These are phyloP conservation scores for California macrophylla DNA, from an alignment of 441 rosid genomes.

Conservation along the genomic window DNA sequence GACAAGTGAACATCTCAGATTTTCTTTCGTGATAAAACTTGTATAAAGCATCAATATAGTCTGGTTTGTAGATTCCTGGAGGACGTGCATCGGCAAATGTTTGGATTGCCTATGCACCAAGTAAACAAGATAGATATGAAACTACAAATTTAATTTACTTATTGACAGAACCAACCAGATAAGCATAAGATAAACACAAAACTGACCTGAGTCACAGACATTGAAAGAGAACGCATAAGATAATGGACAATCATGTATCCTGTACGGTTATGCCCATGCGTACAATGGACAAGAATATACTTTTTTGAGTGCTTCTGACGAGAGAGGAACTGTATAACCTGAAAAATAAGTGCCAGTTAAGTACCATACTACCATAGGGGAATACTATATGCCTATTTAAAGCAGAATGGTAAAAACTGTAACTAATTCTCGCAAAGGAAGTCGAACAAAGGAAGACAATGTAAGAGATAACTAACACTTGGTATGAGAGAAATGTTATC, in stretches of 20 bases:
- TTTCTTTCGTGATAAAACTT: slow-evolving; percentile 83
- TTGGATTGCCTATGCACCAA: slow-evolving; percentile 60
- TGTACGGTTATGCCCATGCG: slow-evolving; percentile 97
- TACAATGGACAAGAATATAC: slow-evolving; percentile 88
- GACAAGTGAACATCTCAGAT: slow-evolving; percentile 65
- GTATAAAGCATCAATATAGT: slow-evolving; percentile 74
- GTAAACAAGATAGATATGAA: slow-evolving; percentile 18
- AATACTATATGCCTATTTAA: background rate
- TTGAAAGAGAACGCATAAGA: slow-evolving; percentile 70
- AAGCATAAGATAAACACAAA: background rate
- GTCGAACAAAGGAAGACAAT: background rate
- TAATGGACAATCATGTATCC: slow-evolving; percentile 94
- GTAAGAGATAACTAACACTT: background rate
- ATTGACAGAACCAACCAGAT: slow-evolving; percentile 9
- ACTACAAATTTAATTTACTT: slow-evolving; percentile 12
- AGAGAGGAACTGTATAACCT: slow-evolving; percentile 67
- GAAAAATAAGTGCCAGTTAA: slow-evolving; percentile 4
- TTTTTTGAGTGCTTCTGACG: slow-evolving; percentile 73
- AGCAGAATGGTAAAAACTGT: background rate
- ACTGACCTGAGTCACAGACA: slow-evolving; percentile 80
- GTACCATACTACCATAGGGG: background rate
- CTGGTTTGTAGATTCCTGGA: slow-evolving; percentile 95
- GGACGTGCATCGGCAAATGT: slow-evolving; percentile 82
- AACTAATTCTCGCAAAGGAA: background rate
- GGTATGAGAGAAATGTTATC: background rate